Base-by-base conservation (phyloP, 2,329 filamentous ascomycete species). In the Ascochyta viciae-villosae region DNA sequence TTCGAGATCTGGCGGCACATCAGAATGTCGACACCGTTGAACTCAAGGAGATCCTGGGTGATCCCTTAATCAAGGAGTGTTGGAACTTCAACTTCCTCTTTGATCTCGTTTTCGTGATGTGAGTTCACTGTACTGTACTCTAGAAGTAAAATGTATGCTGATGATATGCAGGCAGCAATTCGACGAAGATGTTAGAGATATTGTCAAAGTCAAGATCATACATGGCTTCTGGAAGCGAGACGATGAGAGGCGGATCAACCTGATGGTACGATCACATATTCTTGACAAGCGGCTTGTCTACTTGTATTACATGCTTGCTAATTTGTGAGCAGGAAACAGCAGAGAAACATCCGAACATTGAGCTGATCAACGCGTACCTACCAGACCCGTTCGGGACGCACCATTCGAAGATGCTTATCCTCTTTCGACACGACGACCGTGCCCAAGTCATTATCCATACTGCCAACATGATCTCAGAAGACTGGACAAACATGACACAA, bases 401-500 rank as follows among this genome's bases (percentile, higher is more conserved):
- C 74, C 92, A 88, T 68, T 83, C 89, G 12, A 95, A 96, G 75
- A 95, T 96, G 90, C 59, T 96, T 74, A 80, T 96, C n/a, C 75
- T 96, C 4, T 81, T 96, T 58, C 84, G 90, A 5, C 87, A 90
- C 71, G 91, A 96, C 70, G 86, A 89, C 59, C 85, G 82, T 0
- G 90, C 89, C 0, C 89, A 96, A 75, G 79, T 96, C 6, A 77
- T 96, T 52, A 92, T 96, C 27, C 91, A 96, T 65, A 96, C 92
- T 0, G 91, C 92, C 16, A 96, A 96, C 65, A 92, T 96, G 89
- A 94, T 96, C n/a, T 70, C 82, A 4, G 87, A 88, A 51, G 92
- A 96, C 73, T 96, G 92, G 92, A 84, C 81, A 1, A 95, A 95
- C 64, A 90, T 96, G 89, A 90, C 88, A 0, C 92, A 96, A 72